Base-by-base conservation (phyloP, 306 rosid genomes). In the Abrus precatorius region DNA sequence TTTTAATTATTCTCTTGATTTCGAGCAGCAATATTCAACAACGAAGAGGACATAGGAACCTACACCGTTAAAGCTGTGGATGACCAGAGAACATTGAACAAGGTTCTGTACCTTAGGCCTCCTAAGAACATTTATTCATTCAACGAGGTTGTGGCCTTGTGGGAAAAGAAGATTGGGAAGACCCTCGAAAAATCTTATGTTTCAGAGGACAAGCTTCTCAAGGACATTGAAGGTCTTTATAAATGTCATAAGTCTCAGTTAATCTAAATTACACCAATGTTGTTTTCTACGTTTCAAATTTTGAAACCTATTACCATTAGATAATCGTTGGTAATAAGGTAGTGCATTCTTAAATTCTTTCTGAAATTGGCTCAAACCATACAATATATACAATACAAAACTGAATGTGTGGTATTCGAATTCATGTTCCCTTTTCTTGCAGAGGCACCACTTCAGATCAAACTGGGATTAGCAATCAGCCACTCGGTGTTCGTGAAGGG, bases 81-180 rank as follows among this genome's bases (percentile, higher is more conserved):
- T 60, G 99, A 95, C 68, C 95, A 93, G 9, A 89, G 90, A 68
- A 89, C 99, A 53, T 45, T 91, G 87, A 95, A 95, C 90, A 95
- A 92, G 87, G 10, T 88, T 55, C 87, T 95, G 63, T 95, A 93
- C 88, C 44, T 95, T 64, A 93, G 36, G 76, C 95, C 99, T 33
- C 86, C 97, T 0, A 84, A 83, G 64, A 93, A 93, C 90, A 90
- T 62, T 5, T 82, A 84, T 88, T 88, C 99, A 28, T 86, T 95
- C 82, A 91, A 93, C 45, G 90, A 93, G 30, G 91, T 95, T 30
- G 97, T 91, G 0, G 89, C 97, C 44, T 67, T 91, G 63, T 95
- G 97, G 99, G 99, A 95, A 91, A 93, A 87, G 32, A 95, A 93
- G 82, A 95, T 93, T 28, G 97, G 92, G 41, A 90, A 93, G 83